A percentile compares a stretch with the other conserved stretches of the same genome.
Conservation (phyloP, 352 stramenopile genomes). For the Globisporangium apiculatum region DNA sequence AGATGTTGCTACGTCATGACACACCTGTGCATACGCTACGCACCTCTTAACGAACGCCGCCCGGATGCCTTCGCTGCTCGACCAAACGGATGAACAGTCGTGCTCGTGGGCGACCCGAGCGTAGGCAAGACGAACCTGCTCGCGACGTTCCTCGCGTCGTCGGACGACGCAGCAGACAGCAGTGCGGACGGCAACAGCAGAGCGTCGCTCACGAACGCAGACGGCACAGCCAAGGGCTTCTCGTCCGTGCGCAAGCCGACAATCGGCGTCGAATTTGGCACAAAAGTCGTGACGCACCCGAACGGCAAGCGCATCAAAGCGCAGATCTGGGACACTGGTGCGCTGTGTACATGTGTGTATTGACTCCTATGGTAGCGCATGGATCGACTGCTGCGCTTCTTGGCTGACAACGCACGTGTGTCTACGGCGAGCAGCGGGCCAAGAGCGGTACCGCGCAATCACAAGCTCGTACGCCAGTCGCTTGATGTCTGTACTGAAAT, state of each 20-base stretch:
- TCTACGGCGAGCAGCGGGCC: slow-evolving; percentile 26
- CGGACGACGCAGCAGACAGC: slow-evolving; percentile 12
- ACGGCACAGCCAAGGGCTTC: slow-evolving; percentile 38
- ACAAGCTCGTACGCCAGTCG: slow-evolving; percentile 55
- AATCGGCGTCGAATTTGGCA: slow-evolving; percentile 80
- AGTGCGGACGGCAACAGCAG: background rate
- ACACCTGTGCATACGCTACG: background rate
- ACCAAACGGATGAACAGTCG: slow-evolving; percentile 24
- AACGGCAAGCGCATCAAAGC: slow-evolving; percentile 79
- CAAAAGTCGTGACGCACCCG: slow-evolving; percentile 62
- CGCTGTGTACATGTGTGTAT: background rate
- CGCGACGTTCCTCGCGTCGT: slow-evolving; percentile 54
- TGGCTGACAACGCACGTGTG: background rate
- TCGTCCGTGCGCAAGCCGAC: slow-evolving; percentile 59
- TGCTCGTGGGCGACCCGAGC: slow-evolving; percentile 73
- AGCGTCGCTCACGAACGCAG: slow-evolving; percentile 12
- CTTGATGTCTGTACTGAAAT: background rate
- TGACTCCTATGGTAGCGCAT: background rate
- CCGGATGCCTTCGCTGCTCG: too few species aligned
- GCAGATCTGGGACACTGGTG: slow-evolving; percentile 79
- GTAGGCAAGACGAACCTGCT: slow-evolving; percentile 91
- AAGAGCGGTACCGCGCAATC: slow-evolving; percentile 79
- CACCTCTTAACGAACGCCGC: background rate
- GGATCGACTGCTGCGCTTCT: too few species aligned
- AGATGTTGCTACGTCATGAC: too few species aligned